These are phyloP conservation scores for Camellia lanceoleosa DNA, from an alignment of 148 eudicot genomes.

Conservation along the genomic window DNA sequence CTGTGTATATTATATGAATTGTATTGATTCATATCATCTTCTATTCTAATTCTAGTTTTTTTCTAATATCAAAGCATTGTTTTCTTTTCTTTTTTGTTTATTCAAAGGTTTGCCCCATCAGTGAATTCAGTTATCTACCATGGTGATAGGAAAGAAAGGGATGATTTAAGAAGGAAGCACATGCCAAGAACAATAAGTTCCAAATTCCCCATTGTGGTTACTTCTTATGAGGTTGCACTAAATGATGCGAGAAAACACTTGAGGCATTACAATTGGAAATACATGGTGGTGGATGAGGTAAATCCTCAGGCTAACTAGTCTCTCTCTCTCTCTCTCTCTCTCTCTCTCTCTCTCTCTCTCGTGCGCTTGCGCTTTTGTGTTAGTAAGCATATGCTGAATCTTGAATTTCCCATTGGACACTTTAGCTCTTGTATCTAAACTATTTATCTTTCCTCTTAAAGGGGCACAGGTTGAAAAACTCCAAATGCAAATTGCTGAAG, in stretches of 20 bases:
- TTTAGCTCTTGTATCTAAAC: constrained; percentile 7
- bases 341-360: background rate
- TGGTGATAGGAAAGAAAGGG: constrained; percentile 62
- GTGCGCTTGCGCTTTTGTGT: background rate
- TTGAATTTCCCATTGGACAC: background rate
- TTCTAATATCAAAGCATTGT: background rate
- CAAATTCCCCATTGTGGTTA: constrained; percentile 77
- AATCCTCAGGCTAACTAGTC: background rate
- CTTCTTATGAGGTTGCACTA: constrained; percentile 89
- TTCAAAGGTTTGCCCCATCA: constrained; percentile 77
- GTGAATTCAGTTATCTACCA: constrained; percentile 81
- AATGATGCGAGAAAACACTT: constrained; percentile 58
- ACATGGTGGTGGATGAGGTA: constrained; percentile 97
- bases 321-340: background rate
- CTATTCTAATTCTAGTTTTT: background rate
- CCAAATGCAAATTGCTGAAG: constrained; percentile 72
- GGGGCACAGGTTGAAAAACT: constrained; percentile 96
- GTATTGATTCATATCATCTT: background rate
- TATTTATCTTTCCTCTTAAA: constrained; percentile 26
- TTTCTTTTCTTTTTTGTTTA: background rate
- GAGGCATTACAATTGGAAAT: constrained; percentile 91
- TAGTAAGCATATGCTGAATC: background rate
- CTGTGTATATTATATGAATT: background rate
- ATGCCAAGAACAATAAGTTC: constrained; percentile 79
- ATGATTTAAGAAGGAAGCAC: constrained; percentile 57